A percentile compares a stretch with the other conserved stretches of the same genome.
These are phyloP conservation scores for Kluyveromyces lactis DNA, from an alignment of 805 yeast species.

Conservation along the genomic window DNA sequence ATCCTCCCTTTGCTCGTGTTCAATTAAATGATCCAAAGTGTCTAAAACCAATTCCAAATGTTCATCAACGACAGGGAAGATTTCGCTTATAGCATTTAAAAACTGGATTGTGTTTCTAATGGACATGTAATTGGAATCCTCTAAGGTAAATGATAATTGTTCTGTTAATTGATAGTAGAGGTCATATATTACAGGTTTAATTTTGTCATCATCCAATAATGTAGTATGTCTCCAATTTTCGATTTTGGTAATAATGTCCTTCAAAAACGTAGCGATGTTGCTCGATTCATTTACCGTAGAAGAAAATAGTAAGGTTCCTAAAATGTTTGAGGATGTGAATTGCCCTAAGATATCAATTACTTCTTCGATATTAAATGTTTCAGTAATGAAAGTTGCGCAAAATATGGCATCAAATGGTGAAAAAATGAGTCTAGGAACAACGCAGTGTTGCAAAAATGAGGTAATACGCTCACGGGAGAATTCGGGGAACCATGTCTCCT, in stretches of 20 bases:
- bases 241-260: slow-evolving; percentile 42
- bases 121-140: slow-evolving; percentile 55
- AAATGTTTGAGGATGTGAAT: slow-evolving; percentile 40
- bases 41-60: slow-evolving; percentile 49
- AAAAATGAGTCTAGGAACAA: slow-evolving; percentile 68
- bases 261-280: slow-evolving; percentile 67
- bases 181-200: slow-evolving; percentile 34
- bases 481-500: slow-evolving; percentile 11
- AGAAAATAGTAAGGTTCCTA: slow-evolving; percentile 56
- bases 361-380: slow-evolving; percentile 37
- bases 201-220: slow-evolving; percentile 11
- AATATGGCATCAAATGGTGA: slow-evolving; percentile 79
- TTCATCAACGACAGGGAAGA: slow-evolving; percentile 60
- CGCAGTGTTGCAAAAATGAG: slow-evolving; percentile 50
- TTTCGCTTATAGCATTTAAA: slow-evolving; percentile 53
- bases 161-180: slow-evolving; percentile 48
- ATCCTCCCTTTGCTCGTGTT: slow-evolving; percentile 65
- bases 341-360: slow-evolving; percentile 35
- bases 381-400: slow-evolving; percentile 51
- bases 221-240: slow-evolving; percentile 37
- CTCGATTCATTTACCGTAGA: slow-evolving; percentile 74
- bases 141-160: slow-evolving; percentile 15
- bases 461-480: slow-evolving; percentile 18
- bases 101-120: slow-evolving; percentile 74
- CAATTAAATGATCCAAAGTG: slow-evolving; percentile 40